Evolutionary conservation across 2,329 filamentous ascomycete species (phyloP).

Genomic region (Daldinia sp.): DNA sequence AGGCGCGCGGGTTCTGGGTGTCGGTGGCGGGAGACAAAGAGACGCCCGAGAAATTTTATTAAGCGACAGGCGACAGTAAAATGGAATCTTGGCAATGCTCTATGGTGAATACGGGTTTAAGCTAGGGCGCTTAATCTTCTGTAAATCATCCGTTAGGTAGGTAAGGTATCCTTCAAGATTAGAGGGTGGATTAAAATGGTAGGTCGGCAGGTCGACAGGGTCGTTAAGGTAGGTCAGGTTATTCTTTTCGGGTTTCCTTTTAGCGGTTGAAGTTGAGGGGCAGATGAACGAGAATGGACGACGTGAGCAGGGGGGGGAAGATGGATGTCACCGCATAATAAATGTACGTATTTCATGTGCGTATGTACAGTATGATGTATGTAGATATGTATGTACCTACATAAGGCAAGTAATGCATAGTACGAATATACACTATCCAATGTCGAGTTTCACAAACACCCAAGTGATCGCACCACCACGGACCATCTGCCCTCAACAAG

Average conservation of each 20-base stretch:
- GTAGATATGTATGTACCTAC: not conserved
- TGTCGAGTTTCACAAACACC: not conserved
- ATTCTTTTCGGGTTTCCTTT: conserved; percentile 10
- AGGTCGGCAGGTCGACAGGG: conserved; percentile 14
- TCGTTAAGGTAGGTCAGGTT: conserved; percentile 19
- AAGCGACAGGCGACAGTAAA: conserved; percentile 21
- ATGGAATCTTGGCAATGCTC: conserved; percentile 25
- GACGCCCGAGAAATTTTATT: conserved; percentile 26
- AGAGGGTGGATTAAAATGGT: conserved; percentile 26
- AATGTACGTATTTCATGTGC: conserved; percentile 6
- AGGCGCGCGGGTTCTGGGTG: conserved; percentile 17
- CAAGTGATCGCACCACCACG: conserved; percentile 23
- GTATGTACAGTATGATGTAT: not conserved
- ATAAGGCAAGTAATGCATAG: not conserved
- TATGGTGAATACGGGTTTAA: conserved; percentile 23
- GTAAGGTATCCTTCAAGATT: conserved; percentile 22
- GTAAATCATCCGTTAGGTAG: conserved; percentile 26
- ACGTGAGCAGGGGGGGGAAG: not conserved
- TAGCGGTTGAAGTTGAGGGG: conserved; percentile 12
- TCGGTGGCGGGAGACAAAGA: conserved; percentile 7
- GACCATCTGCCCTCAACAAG: conserved; percentile 14
- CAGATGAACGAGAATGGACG: conserved; percentile 9
- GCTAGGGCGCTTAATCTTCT: conserved; percentile 34
- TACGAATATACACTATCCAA: not conserved
- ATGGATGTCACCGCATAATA: not conserved